Base-by-base conservation (phyloP, 345 rosid species). In the Euphorbia pulcherrima region DNA sequence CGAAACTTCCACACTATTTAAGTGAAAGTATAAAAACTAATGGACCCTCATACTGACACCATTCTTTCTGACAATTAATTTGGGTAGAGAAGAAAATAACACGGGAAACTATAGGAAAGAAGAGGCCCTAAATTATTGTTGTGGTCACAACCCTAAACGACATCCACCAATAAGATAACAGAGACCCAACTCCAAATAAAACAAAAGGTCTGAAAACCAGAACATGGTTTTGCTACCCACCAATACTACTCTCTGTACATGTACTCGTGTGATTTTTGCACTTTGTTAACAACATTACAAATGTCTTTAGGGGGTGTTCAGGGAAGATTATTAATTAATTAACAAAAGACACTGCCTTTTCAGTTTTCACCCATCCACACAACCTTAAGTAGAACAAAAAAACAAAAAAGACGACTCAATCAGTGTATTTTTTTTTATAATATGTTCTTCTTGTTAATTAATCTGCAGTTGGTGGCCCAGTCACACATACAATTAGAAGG, bases 1-100 rank as follows among this genome's bases (percentile, higher is more conserved):
- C 77, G 72, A 82, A 83, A 71, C 77, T 80, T 75, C 79, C 83
- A 52, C 56, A 52, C 64, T 65, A 75, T 72, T 67, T 59, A 55
- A 67, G 74, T 73, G 70, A 68, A 70, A 56, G 65, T 30, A 54
- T 33, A 44, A 60, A 75, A 64, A 65, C 21, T 54, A 60, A 71
- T 74, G 78, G 84, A 74, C 82, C 78, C 75, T 24, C 18, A 46
- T 65, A 62, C 23, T 70, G 74, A 83, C 73, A 72, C 47, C 53
- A 56, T 52, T 52, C 68, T 63, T 64, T 37, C 73, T 66, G 63
- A 68, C 71, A 74, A 62, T 53, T 69, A 66, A 69, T 75, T 72
- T n/a, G 39, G 20, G 70, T 0, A 30, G 54, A 48, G 35, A 57
- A 60, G 57, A 59, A 64, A 20, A 7, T 16, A 64, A 24, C 20